Evolutionary conservation across 2,329 filamentous ascomycete species (phyloP).

Genomic region (Fusarium ambrosium): DNA sequence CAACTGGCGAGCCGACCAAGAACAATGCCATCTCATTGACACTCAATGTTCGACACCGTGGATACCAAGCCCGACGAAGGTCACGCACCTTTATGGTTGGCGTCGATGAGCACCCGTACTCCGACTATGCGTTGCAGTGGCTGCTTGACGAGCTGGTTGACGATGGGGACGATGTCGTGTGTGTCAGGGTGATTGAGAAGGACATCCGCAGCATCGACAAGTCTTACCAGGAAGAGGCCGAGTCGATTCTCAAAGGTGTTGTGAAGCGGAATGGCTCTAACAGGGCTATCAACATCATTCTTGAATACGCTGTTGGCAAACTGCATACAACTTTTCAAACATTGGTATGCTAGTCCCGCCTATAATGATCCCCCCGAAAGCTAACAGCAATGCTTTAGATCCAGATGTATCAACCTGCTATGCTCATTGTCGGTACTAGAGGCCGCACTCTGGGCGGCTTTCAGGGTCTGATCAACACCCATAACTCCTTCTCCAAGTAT

Average conservation of each 20-base stretch:
- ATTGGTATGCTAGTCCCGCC: conserved; percentile 71
- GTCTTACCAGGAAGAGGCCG: conserved; percentile 82
- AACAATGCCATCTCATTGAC: conserved; percentile 79
- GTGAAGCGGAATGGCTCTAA: conserved; percentile 83
- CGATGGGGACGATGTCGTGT: conserved; percentile 93
- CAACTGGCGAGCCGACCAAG: conserved; percentile 69
- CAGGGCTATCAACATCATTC: conserved; percentile 85
- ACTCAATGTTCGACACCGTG: conserved; percentile 86
- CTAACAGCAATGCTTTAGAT: conserved; percentile 68
- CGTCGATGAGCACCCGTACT: conserved; percentile 91
- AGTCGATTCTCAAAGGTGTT: conserved; percentile 79
- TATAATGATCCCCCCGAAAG: not conserved
- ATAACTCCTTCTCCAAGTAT: conserved; percentile 92
- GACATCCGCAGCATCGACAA: conserved; percentile 79
- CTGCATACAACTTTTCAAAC: conserved; percentile 91
- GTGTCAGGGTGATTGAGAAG: conserved; percentile 88
- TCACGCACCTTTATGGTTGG: conserved; percentile 93
- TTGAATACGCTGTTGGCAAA: conserved; percentile 91
- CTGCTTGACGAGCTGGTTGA: conserved; percentile 92
- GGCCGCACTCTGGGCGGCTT: conserved; percentile 88
- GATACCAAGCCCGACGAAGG: conserved; percentile 83
- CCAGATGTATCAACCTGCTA: conserved; percentile 89
- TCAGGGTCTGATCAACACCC: conserved; percentile 82
- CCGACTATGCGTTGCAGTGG: conserved; percentile 93
- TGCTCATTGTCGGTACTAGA: conserved; percentile 90